Base-by-base conservation (phyloP, 1,139 yeast genomes). In the Chernovozyma aurita region DNA sequence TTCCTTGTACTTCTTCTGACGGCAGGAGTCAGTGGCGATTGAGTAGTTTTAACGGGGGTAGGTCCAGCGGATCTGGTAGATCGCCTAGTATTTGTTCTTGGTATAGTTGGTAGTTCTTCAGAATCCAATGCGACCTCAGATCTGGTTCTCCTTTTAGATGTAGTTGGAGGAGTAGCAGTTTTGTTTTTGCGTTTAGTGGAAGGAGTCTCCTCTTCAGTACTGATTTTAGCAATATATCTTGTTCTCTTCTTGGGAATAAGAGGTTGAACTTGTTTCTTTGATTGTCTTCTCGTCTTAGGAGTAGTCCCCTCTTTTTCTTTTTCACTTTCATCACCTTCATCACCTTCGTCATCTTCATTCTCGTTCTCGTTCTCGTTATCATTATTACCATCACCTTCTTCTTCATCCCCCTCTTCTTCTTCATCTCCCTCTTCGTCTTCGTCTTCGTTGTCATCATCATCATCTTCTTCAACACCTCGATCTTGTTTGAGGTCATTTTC, bases 171-270 rank as follows among this genome's bases (percentile, higher is more conserved):
- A n/a, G 39, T 36, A 13, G 37, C 34, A 15, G 37, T 34, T 17
- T 37, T 37, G 24, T 27, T 30, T 26, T 17, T 30, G 13, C 30
- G 26, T 18, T 20, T 21, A 14, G 28, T 30, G 3, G 43, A 38
- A 3, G 44, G 35, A 3, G 45, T 32, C 1, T 47, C 38, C 15
- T 46, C 51, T n/a, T 40, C 45, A 11, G 39, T 32, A 30, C 52
- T 61, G 18, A 52, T 41, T 37, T 51, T 56, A 8, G 59, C 59
- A 4, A 46, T 40, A 1, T 58, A 54, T 20, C 66, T 46, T 2
- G 64, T 59, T 21, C 66, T 45, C 38, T 61, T 62, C 42, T 57
- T 55, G 3, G 56, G 43, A 13, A 38, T 36, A 7, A 45, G 40
- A 4, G 53, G 35, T 29, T 33, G 32, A 13, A 35, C 31, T 31